Base-by-base conservation (phyloP, 2,329 filamentous ascomycete species). In the Pyrenophora seminiperda region DNA sequence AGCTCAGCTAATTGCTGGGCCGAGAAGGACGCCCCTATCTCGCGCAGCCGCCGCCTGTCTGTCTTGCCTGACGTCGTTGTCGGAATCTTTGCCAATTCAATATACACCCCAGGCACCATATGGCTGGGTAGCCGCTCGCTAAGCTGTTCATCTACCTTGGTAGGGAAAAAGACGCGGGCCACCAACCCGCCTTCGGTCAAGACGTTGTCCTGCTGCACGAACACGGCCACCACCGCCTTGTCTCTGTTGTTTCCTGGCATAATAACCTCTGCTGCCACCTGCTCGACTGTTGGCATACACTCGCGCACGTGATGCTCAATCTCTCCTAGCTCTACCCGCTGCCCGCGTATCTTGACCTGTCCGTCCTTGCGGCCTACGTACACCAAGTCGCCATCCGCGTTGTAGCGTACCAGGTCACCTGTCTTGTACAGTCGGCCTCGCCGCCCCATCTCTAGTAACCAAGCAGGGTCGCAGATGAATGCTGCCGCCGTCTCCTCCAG, bases 41-140 rank as follows among this genome's bases (percentile, higher is more conserved):
- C 32, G 4, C 19, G 34, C 4, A 68, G 43, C 11, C 41, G 34
- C 50, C 58, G 61, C 3, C 63, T 56, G 41, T 68, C 62, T 4
- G 49, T 53, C 47, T 81, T 81, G 1, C 76, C 73, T 6, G 79
- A 80, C 2, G 73, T 64, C 4, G 77, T 59, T 1, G 74, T 62
- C 0, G 79, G 79, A 5, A 47, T 5, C 14, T 40, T 3, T 18
- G 2, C 7, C 11, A 47, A 6, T 7, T n/a, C 36, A 40, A 47
- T 33, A 36, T 32, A 47, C 10, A 47, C 36, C 11, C 10, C 11
- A n/a, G 43, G 43, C 27, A 47, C 24, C 43, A 47, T 47, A 33
- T 47, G 7, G 3, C 14, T 30, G 15, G 33, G 42, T 7, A 46
- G 15, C 10, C 32, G 42, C 17, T 37, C n/a, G 11, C n/a, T 14